Evolutionary conservation across 768 basidiomycete genomes (phyloP), one percentile per base, ranked within the genome.

Genomic region (Pisolithus sp.): DNA sequence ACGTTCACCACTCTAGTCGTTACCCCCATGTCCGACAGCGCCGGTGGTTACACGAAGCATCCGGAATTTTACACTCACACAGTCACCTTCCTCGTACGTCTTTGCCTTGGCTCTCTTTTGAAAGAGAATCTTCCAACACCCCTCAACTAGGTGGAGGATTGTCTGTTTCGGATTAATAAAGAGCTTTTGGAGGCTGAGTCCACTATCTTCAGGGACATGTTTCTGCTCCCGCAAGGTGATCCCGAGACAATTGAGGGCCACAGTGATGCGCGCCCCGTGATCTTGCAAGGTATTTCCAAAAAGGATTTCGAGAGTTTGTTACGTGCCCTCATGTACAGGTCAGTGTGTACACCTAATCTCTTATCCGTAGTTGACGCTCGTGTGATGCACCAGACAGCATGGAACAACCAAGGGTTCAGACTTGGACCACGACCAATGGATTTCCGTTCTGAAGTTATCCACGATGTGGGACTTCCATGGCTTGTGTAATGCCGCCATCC

Each of bases 231-330:
- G 3, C 41, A 24, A 42, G n/a, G 41, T 42, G 21, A 42, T 7
- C 31, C 15, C 13, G 23, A 15, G 3, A 7, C 41, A 17, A 30
- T 20, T 18, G 64, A 65, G 28, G 61, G 64, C 4, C 21, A 2
- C 21, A 44, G 21, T 23, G 59, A 60, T 13, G 45, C 40, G n/a
- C 39, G 54, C 21, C 64, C 62, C 12, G 55, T 63, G 17, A 46
- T 48, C 4, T 50, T 63, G 15, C 30, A 21, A 10, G 58, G 49
- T 13, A 51, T 63, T 5, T 34, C 53, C n/a, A 54, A 48, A 20
- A 47, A 60, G 18, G 62, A 63, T 2, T 65, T 63, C 2, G 50
- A 54, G n/a, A 46, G 24, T 2, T 39, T 63, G 13, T 34, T 34
- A 15, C 34, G 12, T 4, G 34, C 34, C 34, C 34, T 34, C 34